Evolutionary conservation across 352 stramenopile species (phyloP).

Genomic region (Thraustochytrium sp.): DNA sequence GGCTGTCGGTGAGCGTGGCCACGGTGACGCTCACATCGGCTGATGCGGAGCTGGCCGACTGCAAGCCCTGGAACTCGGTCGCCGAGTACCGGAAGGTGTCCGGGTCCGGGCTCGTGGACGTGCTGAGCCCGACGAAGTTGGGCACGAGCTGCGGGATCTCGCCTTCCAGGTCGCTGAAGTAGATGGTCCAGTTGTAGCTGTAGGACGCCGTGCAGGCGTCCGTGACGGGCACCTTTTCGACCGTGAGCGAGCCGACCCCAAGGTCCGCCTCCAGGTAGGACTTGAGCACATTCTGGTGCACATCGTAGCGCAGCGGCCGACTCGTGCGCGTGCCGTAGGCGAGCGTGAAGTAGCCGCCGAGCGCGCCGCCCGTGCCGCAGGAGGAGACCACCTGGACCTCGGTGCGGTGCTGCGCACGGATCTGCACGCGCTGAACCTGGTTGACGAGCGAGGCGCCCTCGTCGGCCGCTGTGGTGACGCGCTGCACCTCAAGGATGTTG

Average conservation of each 20-base stretch:
- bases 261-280: constrained; percentile 39
- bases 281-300: constrained; percentile 24
- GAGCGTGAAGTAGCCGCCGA: constrained; percentile 32
- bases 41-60: background rate
- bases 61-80: constrained; percentile 11
- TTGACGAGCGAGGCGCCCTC: background rate
- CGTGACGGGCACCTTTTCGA: background rate
- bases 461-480: background rate
- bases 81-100: background rate
- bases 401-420: background rate
- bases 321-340: background rate
- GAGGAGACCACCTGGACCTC: constrained; percentile 41
- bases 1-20: background rate
- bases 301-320: constrained; percentile 32
- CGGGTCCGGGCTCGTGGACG: background rate
- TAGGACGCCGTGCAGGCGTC: background rate
- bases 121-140: background rate
- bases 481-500: constrained; percentile 26
- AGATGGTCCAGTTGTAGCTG: constrained; percentile 31
- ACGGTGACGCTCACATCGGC: constrained; percentile 5
- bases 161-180: constrained; percentile 22
- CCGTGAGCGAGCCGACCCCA: background rate
- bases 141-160: constrained; percentile 10
- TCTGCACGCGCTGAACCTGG: constrained; percentile 29
- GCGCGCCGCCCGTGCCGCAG: background rate